phyloP scores from a whole-genome alignment of 2,329 filamentous ascomycete genomes.

The Periglandula ipomoeae region DNA sequence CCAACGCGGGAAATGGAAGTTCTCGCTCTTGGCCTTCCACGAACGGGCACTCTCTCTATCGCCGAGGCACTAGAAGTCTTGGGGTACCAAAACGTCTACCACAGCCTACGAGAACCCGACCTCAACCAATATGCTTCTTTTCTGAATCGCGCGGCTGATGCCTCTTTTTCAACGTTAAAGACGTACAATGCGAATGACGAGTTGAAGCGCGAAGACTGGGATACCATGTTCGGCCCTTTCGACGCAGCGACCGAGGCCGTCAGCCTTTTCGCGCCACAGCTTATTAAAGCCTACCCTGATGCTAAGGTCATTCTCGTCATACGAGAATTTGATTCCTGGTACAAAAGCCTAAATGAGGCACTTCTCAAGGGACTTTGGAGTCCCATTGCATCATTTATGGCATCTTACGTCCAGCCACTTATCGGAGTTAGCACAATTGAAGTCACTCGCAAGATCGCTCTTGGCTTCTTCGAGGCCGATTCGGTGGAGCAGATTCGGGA shows the following conservation, averaged over 20 bases:
- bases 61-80: conserved; percentile 21
- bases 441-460: conserved; percentile 16
- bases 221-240: conserved; percentile 20
- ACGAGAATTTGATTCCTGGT: conserved; percentile 23
- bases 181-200: conserved; percentile 17
- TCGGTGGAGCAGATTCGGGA: conserved; percentile 14
- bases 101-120: conserved; percentile 18
- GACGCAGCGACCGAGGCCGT: conserved; percentile 23
- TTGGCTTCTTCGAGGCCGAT: conserved; percentile 18
- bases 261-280: conserved; percentile 16
- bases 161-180: conserved; percentile 16
- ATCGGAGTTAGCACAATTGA: conserved; percentile 21
- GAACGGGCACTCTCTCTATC: conserved; percentile 26
- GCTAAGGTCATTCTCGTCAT: conserved; percentile 25
- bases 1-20: conserved; percentile 9
- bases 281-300: conserved; percentile 22
- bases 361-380: conserved; percentile 17
- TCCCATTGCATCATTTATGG: conserved; percentile 10
- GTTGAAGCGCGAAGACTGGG: conserved; percentile 22
- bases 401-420: conserved; percentile 18
- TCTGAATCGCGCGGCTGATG: conserved; percentile 18
- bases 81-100: conserved; percentile 24
- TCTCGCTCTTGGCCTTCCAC: conserved; percentile 20
- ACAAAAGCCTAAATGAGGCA: conserved; percentile 21
- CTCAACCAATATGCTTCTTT: conserved; percentile 17